Base-by-base conservation (phyloP, 306 rosid genomes). In the Pyrus communis region DNA sequence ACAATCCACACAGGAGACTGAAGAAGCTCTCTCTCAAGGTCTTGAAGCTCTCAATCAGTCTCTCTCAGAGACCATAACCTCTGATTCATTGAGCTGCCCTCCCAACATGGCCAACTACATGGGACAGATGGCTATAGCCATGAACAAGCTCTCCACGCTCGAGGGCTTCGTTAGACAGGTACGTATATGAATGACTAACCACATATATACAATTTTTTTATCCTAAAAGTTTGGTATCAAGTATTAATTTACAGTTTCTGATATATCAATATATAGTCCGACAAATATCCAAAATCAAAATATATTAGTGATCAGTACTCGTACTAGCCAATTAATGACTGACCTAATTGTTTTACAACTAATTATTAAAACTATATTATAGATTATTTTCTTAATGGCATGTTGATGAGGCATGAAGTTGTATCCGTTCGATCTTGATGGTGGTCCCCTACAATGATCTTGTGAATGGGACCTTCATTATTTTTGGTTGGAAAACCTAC, bases 121-220 rank as follows among this genome's bases (percentile, higher is more conserved):
- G 99, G 97, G 97, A 21, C 99, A 96, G 31, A 92, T 96, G 99
- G 92, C 98, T 13, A 11, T 91, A 11, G 99, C 99, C 83, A 88
- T 96, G 79, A 91, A 82, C 88, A 96, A 96, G 83, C 96, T 96
- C 82, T 87, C 96, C 22, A 83, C 91, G 64, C 86, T 92, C 17
- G 98, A 96, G 87, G 91, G 85, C 75, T 89, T 96, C 78, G 91
- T 92, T 8, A 84, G 93, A 89, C 98, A 96, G 99, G 99, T 96
- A 87, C 54, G 15, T 70, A 31, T 63, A 5, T 4, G 33, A 49
- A 49, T 49, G 21, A 11, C 66, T 60, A 11, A 1, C 25, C 17
- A 60, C 15, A 12, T 4, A 12, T 60, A 60, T 10, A 25, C 14
- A 60, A 13, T 60, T 13, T 11, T 57, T 49, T 49, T 15, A 49